Base-by-base conservation (phyloP, 2,329 filamentous ascomycete genomes). In the Fusarium algeriense region DNA sequence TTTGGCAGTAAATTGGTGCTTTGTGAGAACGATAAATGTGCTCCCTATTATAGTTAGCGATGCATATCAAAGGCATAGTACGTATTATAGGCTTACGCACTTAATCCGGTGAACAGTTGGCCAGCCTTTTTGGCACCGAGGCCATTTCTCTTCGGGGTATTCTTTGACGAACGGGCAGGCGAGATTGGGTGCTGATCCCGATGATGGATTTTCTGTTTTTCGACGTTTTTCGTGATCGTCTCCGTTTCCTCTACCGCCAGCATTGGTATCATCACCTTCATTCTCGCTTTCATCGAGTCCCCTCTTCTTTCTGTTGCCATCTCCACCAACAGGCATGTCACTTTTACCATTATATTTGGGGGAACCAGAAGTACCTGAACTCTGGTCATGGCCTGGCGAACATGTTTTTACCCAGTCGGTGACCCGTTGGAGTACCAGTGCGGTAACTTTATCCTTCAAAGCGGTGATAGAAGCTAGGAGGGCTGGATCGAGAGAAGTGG, bases 191-290 rank as follows among this genome's bases (percentile, higher is more conserved):
- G n/a, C 6, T 5, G 12, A 7, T 6, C n/a, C 46, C 3, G 45
- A 7, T 11, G 26, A 15, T 4, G 54, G 5, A 20, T 10, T 26
- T 54, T 20, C 20, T 45, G 46, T 71, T 43, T 60, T 72, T 8
- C 60, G 69, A 6, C 69, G 68, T 35, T 72, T 72, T 8, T 64
- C 69, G 11, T 63, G 60, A 13, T 71, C 69, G 17, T 62, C 68
- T 2, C 64, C 64, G 34, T 71, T 63, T 6, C 60, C 68, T 37
- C 58, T 54, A 2, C 26, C 64, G 2, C 44, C 49, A 11, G 32
- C 28, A 30, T 41, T 46, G 8, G 50, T 43, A 23, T 19, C 12
- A 4, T 60, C 37, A 23, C 23, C 38, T 19, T 43, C 44, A 40
- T 34, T 41, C 8, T 61, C 41, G 13, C 49, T 14, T 13, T 60